A percentile compares a stretch with the other conserved stretches of the same genome.
Evolutionary conservation across 192 early-diverging fungal species (phyloP).

Genomic region (Coemansia sp.): DNA sequence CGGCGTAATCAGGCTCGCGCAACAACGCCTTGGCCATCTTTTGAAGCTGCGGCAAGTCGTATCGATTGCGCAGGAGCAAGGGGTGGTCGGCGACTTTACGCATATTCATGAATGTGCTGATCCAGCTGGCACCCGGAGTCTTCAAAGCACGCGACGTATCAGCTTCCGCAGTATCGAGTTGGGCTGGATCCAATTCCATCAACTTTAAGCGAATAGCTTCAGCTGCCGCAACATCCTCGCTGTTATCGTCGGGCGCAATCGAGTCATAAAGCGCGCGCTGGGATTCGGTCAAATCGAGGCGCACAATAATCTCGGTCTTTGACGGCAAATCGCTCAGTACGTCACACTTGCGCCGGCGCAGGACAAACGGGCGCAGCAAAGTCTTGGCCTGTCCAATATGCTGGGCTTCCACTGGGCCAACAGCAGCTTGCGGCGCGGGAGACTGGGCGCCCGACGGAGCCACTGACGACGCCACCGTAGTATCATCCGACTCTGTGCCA

Average conservation of each 20-base stretch:
- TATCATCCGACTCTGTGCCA: conserved; percentile 40
- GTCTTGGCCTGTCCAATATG: conserved; percentile 77
- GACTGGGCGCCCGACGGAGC: conserved; percentile 40
- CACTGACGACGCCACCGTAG: conserved; percentile 22
- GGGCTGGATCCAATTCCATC: conserved; percentile 23
- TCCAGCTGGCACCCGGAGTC: conserved; percentile 33
- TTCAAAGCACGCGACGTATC: background rate
- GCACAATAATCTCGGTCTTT: conserved; percentile 61
- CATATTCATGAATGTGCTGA: conserved; percentile 75
- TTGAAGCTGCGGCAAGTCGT: conserved; percentile 58
- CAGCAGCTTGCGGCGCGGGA: conserved; percentile 12
- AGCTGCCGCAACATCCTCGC: conserved; percentile 7
- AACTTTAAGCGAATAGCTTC: conserved; percentile 23
- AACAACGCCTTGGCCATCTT: conserved; percentile 71
- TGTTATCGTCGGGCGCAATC: conserved; percentile 34
- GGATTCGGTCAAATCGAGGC: conserved; percentile 50
- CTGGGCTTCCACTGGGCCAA: conserved; percentile 51
- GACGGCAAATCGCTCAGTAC: conserved; percentile 67
- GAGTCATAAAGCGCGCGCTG: conserved; percentile 63
- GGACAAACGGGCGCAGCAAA: conserved; percentile 87
- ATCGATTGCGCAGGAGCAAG: conserved; percentile 69
- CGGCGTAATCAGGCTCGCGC: conserved; percentile 73
- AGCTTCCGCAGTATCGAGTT: conserved; percentile 14
- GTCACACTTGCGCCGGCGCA: conserved; percentile 77
- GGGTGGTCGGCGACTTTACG: conserved; percentile 88